These are phyloP conservation scores for Pseudoscleropodium purum DNA, from an alignment of 225 moss, liverwort and hornwort species.

Conservation along the genomic window DNA sequence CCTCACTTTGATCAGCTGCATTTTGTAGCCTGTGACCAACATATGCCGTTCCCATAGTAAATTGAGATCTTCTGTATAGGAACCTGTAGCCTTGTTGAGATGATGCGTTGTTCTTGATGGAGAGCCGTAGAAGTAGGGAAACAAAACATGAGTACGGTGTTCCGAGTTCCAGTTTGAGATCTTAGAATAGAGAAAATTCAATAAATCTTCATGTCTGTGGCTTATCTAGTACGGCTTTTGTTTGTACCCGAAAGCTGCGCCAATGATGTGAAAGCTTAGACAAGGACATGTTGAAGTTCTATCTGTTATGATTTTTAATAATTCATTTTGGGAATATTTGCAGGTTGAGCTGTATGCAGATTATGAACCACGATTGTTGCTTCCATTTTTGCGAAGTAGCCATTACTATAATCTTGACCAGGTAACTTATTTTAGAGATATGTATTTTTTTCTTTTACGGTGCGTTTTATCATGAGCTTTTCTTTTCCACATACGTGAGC, in stretches of 20 bases:
- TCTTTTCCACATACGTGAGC: background rate
- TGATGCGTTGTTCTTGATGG: background rate
- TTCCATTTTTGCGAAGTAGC: conserved; percentile 96
- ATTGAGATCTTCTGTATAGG: background rate
- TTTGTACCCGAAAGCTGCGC: background rate
- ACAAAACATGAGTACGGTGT: background rate
- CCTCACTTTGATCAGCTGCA: background rate
- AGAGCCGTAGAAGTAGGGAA: background rate
- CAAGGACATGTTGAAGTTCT: background rate
- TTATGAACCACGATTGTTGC: conserved; percentile 87
- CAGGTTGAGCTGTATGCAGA: conserved; percentile 98
- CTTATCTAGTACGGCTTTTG: background rate
- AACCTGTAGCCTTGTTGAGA: background rate
- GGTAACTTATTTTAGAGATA: conserved; percentile 38
- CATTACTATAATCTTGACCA: conserved; percentile 79
- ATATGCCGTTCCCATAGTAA: background rate
- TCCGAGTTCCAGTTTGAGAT: background rate
- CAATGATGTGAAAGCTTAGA: background rate
- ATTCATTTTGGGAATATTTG: background rate
- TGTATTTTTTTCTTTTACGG: background rate
- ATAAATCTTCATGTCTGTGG: background rate
- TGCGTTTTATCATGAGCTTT: background rate
- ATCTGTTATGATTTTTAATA: background rate
- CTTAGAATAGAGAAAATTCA: background rate
- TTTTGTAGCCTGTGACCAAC: background rate